These are phyloP conservation scores for Termitomyces sp. DNA, from an alignment of 768 basidiomycete species.

Conservation along the genomic window DNA sequence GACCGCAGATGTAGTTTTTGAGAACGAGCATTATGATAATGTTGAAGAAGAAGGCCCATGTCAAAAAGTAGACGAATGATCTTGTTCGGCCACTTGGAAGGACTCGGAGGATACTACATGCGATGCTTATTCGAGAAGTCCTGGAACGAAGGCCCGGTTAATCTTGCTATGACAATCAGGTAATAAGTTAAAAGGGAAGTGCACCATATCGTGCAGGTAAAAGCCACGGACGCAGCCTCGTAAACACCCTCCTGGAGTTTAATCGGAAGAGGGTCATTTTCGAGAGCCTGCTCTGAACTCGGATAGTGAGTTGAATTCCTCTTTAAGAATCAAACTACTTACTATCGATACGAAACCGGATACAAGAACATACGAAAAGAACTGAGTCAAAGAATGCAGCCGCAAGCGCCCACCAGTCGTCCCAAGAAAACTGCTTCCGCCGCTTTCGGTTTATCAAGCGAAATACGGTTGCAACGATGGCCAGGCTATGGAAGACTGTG, in stretches of 20 bases:
- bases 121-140: slow-evolving; percentile 18
- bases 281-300: neutral
- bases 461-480: slow-evolving; percentile 3
- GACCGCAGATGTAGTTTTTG: slow-evolving; percentile 10
- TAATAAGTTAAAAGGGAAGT: neutral
- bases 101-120: slow-evolving; percentile 15
- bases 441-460: slow-evolving; percentile 5
- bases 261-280: neutral
- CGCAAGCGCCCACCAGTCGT: slow-evolving; percentile 11
- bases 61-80: neutral
- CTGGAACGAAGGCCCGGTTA: slow-evolving; percentile 3
- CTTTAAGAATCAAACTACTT: neutral
- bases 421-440: slow-evolving; percentile 11
- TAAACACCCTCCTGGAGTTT: neutral
- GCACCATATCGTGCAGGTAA: slow-evolving; percentile 16
- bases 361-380: slow-evolving; percentile 4
- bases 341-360: slow-evolving; percentile 7
- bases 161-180: neutral
- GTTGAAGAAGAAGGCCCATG: slow-evolving; percentile 4
- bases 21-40: slow-evolving; percentile 8
- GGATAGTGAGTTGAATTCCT: neutral
- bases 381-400: slow-evolving; percentile 10
- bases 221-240: slow-evolving; percentile 4
- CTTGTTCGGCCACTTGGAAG: slow-evolving; percentile 7
- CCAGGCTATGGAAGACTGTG: slow-evolving; percentile 5